A percentile compares a stretch with the other conserved stretches of the same genome.
These are phyloP conservation scores for Oleoguttula mirabilis DNA, from an alignment of 495 filamentous ascomycete genomes.

Conservation along the genomic window DNA sequence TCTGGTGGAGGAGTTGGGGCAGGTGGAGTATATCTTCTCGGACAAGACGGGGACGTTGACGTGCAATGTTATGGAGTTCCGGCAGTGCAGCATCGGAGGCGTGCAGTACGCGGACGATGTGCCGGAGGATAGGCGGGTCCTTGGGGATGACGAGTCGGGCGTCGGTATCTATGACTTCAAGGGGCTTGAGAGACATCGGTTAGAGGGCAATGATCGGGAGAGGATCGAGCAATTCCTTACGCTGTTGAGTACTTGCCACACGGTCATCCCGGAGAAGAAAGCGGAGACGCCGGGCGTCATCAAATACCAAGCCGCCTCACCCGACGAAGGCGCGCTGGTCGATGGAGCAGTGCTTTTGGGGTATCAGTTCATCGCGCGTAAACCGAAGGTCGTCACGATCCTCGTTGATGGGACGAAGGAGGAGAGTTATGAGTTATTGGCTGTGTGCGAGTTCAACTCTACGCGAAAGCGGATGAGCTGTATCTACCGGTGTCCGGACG, in stretches of 20 bases:
- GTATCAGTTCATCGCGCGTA: constrained; percentile 81
- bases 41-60: constrained; percentile 99
- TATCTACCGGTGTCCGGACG: constrained; percentile 92
- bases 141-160: constrained; percentile 57
- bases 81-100: constrained; percentile 82
- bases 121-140: constrained; percentile 79
- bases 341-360: constrained; percentile 79
- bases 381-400: constrained; percentile 74
- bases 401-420: constrained; percentile 51
- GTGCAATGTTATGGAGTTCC: constrained; percentile 98
- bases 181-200: constrained; percentile 37
- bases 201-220: constrained; percentile 42
- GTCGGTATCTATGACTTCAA: constrained; percentile 83
- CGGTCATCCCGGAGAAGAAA: constrained; percentile 83
- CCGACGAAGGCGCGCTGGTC: constrained; percentile 92
- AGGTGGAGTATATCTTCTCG: constrained; percentile 97
- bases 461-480: constrained; percentile 96
- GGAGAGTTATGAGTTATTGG: constrained; percentile 78
- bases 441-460: constrained; percentile 98
- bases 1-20: constrained; percentile 91
- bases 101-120: constrained; percentile 91
- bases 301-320: constrained; percentile 96
- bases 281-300: constrained; percentile 66
- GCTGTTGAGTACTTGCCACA: constrained; percentile 85
- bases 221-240: constrained; percentile 84